These are phyloP conservation scores for Beta corolliflora DNA, from an alignment of 179 eudicot genomes.

Conservation along the genomic window DNA sequence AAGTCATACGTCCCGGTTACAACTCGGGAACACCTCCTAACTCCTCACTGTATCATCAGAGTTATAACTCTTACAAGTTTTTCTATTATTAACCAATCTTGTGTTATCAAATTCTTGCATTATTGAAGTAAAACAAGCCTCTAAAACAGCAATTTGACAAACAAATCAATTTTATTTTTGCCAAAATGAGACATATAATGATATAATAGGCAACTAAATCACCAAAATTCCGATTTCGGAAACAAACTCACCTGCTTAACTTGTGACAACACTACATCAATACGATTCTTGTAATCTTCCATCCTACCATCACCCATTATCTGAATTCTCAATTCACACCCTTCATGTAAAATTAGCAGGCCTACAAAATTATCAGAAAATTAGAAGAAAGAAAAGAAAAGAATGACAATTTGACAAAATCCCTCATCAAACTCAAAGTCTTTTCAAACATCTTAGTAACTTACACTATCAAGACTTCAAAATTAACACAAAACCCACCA, in stretches of 20 bases:
- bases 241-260: constrained; percentile 51
- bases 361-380: neutral
- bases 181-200: neutral
- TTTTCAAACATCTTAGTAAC: neutral
- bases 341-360: constrained; percentile 5
- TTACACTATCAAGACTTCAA: neutral
- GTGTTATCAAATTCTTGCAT: neutral
- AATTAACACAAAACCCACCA: neutral
- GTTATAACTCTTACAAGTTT: no score
- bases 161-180: neutral
- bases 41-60: no score
- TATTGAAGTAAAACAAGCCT: neutral
- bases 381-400: no score
- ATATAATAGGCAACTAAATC: neutral
- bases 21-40: no score
- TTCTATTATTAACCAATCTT: neutral
- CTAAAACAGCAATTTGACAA: neutral
- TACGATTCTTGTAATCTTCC: constrained; percentile 41
- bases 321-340: neutral
- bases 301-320: constrained; percentile 38
- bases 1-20: no score
- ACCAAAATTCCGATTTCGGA: neutral
- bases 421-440: neutral
- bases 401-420: neutral
- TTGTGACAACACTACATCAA: constrained; percentile 51